These are phyloP conservation scores for Tympanopsis confertula DNA, from an alignment of 2,329 filamentous ascomycete species.

Conservation along the genomic window DNA sequence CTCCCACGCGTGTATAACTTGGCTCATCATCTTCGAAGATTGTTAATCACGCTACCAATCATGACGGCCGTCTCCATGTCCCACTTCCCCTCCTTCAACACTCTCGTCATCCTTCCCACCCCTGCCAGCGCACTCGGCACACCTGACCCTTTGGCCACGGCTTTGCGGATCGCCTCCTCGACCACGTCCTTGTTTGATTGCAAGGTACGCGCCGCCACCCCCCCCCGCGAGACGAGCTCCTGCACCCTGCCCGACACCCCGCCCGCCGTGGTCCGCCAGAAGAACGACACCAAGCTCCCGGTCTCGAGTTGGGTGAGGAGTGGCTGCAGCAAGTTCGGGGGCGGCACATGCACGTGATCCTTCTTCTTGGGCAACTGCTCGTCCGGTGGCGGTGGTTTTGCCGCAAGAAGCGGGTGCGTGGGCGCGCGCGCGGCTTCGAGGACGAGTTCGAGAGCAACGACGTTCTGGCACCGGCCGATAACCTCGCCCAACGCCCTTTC, in stretches of 20 bases:
- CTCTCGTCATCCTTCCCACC: slow-evolving; percentile 28
- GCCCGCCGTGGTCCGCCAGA: slow-evolving; percentile 81
- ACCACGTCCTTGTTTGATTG: slow-evolving; percentile 65
- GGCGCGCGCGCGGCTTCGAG: slow-evolving; percentile 60
- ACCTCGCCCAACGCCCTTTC: slow-evolving; percentile 76
- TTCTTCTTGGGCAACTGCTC: slow-evolving; percentile 5
- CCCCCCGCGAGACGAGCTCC: slow-evolving; percentile 73
- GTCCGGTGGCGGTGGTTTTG: slow-evolving; percentile 8
- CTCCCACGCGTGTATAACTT: too few species aligned
- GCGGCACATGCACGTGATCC: slow-evolving; percentile 15
- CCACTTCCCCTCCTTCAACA: slow-evolving; percentile 43
- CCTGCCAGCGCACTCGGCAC: slow-evolving; percentile 42
- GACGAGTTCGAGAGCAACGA: slow-evolving; percentile 75
- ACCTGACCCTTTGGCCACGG: slow-evolving; percentile 68
- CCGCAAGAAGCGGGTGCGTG: slow-evolving; percentile 48
- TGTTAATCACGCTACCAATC: slow-evolving; percentile 69
- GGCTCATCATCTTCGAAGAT: slow-evolving; percentile 36
- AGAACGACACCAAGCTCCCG: slow-evolving; percentile 75
- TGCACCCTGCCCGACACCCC: slow-evolving; percentile 67
- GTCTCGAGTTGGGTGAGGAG: slow-evolving; percentile 75
- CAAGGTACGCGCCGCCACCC: slow-evolving; percentile 72
- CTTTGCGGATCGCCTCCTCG: slow-evolving; percentile 67
- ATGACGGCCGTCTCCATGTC: slow-evolving; percentile 90
- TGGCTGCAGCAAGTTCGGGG: slow-evolving; percentile 52
- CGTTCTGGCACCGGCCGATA: slow-evolving; percentile 74